Evolutionary conservation across 129 eudicot genomes (phyloP), one percentile per base, ranked within the genome.

Genomic region (sunflower (Helianthus annuus)): DNA sequence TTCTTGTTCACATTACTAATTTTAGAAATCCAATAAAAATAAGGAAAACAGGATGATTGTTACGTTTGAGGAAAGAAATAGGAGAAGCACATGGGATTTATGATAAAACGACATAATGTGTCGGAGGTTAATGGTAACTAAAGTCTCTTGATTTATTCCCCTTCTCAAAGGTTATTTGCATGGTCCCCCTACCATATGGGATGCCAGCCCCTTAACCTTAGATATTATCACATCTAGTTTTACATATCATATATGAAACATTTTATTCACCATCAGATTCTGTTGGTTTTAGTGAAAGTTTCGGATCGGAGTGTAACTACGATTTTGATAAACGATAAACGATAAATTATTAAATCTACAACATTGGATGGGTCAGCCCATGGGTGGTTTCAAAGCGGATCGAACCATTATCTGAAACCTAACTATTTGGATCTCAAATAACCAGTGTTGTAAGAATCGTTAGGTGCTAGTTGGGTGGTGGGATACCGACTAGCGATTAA

Each of bases 81-180:
- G 19, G 8, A 53, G 59, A 53, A 36, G 67, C 67, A 36, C 67
- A 61, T 61, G 67, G 67, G 16, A 39, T 39, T 53, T 53, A 61
- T 61, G 4, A 14, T 32, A 61, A 29, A 61, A 61, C 39, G 46
- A 53, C 22, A 53, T 53, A 53, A 53, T 0, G 19, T 13, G 17
- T 14, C 17, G 17, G 17, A 7, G 19, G 27, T 53, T 53, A n/a
- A n/a, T n/a, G 59, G 49, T 64, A 64, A 64, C 49, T 39, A 39
- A 7, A 64, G 69, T 15, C n/a, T 64, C 27, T 64, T 64, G 69
- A 24, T 64, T 64, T 6, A 64, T 64, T 64, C 69, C 52, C 69
- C 69, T 40, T 64, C 69, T 40, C 52, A 61, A 61, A 61, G 67
- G 67, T 29, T 36, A 61, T 11, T 13, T 34, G 40, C 17, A n/a